Evolutionary conservation across 1,139 yeast genomes (phyloP).

Genomic region (Candida albicans): DNA sequence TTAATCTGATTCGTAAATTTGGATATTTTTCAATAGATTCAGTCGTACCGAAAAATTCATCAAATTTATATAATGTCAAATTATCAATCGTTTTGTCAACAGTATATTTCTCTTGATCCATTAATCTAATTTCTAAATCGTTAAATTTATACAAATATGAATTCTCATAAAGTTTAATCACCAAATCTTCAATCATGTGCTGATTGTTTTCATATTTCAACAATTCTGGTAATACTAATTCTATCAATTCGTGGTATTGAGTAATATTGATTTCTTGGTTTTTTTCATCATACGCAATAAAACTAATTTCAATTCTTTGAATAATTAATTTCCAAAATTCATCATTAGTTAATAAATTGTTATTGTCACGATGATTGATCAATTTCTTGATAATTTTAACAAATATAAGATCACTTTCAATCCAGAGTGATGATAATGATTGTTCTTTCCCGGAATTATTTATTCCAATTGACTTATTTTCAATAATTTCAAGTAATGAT

Average conservation of each 20-base stretch:
- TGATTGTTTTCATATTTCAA: slow-evolving; percentile 18
- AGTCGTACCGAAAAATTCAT: slow-evolving; percentile 35
- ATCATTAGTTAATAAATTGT: slow-evolving; percentile 15
- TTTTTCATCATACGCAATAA: slow-evolving; percentile 29
- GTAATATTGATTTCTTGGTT: slow-evolving; percentile 51
- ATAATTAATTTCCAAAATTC: slow-evolving; percentile 51
- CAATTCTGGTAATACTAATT: slow-evolving; percentile 41
- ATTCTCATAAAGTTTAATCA: slow-evolving; percentile 33
- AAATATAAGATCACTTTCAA: slow-evolving; percentile 38
- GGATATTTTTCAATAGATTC: slow-evolving; percentile 23
- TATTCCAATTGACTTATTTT: slow-evolving; percentile 40
- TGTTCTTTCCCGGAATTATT: slow-evolving; percentile 14
- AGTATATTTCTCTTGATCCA: slow-evolving; percentile 8
- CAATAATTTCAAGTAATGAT: slow-evolving; percentile 27
- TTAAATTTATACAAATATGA: slow-evolving; percentile 39
- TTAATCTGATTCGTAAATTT: slow-evolving; percentile 29
- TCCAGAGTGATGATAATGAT: slow-evolving; percentile 37
- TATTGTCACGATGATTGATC: slow-evolving; percentile 13
- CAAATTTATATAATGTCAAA: slow-evolving; percentile 26
- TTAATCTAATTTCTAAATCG: slow-evolving; percentile 25
- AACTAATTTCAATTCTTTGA: slow-evolving; percentile 42
- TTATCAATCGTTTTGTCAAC: slow-evolving; percentile 14
- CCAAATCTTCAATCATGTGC: slow-evolving; percentile 39
- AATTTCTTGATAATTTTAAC: slow-evolving; percentile 21
- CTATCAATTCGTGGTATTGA: slow-evolving; percentile 46